Base-by-base conservation (phyloP, 2,329 filamentous ascomycete species). In the Shiraia bambusicola region DNA sequence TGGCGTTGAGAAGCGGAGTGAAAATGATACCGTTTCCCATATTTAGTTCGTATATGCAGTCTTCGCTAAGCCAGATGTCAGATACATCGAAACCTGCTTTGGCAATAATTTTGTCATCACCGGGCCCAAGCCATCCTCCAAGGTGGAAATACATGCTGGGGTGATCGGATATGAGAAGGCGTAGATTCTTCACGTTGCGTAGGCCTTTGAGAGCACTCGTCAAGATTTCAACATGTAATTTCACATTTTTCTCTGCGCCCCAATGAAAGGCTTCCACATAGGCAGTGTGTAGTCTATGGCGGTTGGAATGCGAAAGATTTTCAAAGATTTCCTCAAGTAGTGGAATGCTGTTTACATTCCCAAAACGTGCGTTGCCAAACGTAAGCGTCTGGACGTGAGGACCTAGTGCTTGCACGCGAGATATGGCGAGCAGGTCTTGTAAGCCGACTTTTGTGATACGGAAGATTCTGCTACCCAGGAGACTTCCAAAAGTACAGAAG, bases 351-450 rank as follows among this genome's bases (percentile, higher is more conserved):
- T 25, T 25, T 7, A 15, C 10, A 25, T 43, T 16, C 6, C 12
- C 10, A 22, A 37, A 46, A 2, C 12, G n/a, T 6, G 25, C 28
- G n/a, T 8, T 42, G 9, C 39, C 39, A 28, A 47, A 39, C 13
- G 44, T 33, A 27, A 47, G 24, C 9, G 22, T 40, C 11, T 26
- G 29, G 13, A 47, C 24, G 28, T 42, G 27, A 11, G 39, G 38
- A 3, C 19, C 10, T 15, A 46, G 26, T 5, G 6, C 12, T 6
- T 9, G 8, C 13, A 15, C 14, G 2, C 25, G 17, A 11, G 32
- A 25, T 5, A 42, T 37, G 9, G n/a, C 28, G 10, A 30, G 4
- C 22, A 46, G 27, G 16, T 46, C 43, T 5, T 46, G 12, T 8
- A 46, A 8, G 1, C 34, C 38, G 14, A 31, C 25, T 26, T 31